Conservation (phyloP, 345 rosid species). For the Carallia brachiata region DNA sequence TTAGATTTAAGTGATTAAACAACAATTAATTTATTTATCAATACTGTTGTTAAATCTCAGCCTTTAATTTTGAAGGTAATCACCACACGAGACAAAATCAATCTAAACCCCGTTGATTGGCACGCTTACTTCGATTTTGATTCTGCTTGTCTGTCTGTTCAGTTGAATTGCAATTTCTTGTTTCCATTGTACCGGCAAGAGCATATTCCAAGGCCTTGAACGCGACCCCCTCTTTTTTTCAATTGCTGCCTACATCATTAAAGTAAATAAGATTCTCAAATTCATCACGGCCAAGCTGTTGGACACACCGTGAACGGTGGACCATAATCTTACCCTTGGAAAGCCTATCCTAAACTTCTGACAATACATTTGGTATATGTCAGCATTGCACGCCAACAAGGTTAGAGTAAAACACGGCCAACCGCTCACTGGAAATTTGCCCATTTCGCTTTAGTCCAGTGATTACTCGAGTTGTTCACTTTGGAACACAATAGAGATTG, state of each 20-base stretch:
- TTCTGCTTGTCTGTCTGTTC: background rate
- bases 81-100: too few species aligned
- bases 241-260: conserved; percentile 81
- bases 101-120: too few species aligned
- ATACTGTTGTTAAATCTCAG: too few species aligned
- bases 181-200: conserved; percentile 56
- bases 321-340: conserved; percentile 75
- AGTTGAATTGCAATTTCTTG: background rate
- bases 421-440: conserved; percentile 6
- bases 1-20: too few species aligned
- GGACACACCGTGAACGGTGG: conserved; percentile 81
- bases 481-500: background rate
- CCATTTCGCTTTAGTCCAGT: background rate
- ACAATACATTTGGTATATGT: background rate
- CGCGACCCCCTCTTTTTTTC: conserved; percentile 90
- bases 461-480: conserved; percentile 11
- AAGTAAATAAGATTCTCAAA: conserved; percentile 90
- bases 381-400: background rate
- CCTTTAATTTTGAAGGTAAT: too few species aligned
- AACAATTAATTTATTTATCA: too few species aligned
- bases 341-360: conserved; percentile 87
- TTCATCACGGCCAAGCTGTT: conserved; percentile 91
- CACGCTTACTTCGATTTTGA: background rate
- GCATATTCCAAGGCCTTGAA: conserved; percentile 76
- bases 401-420: background rate